phyloP scores from a whole-genome alignment of 495 filamentous ascomycete genomes.

The Penicillium coprophilum region DNA sequence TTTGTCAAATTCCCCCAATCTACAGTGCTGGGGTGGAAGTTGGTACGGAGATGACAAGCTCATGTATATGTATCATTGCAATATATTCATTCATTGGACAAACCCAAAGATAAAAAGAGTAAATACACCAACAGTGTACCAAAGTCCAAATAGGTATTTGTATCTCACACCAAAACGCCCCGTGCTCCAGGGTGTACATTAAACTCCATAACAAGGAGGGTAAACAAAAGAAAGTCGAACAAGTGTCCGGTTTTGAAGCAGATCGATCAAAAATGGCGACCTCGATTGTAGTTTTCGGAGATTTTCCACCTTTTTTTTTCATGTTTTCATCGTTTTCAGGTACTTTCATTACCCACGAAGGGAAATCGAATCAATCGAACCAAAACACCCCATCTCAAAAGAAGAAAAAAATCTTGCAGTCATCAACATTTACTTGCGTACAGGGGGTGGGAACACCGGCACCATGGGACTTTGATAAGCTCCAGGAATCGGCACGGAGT shows the following conservation, averaged over 20 bases:
- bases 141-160: constrained; percentile 24
- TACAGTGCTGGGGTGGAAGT: background rate
- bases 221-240: constrained; percentile 5
- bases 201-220: constrained; percentile 16
- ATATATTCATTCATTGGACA: constrained; percentile 8
- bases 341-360: background rate
- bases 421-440: constrained; percentile 25
- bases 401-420: background rate
- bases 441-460: constrained; percentile 35
- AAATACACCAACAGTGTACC: constrained; percentile 15
- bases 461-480: constrained; percentile 50
- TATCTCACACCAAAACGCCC: constrained; percentile 18
- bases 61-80: constrained; percentile 1
- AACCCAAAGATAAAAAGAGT: constrained; percentile 11
- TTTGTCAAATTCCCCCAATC: background rate
- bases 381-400: background rate
- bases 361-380: background rate
- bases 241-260: constrained; percentile 10
- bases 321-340: constrained; percentile 1
- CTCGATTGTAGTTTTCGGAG: background rate
- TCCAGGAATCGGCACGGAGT: constrained; percentile 52
- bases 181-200: constrained; percentile 14
- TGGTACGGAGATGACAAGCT: too few relatives aligned
- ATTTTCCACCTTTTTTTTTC: constrained; percentile 21
- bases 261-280: background rate